phyloP scores from a whole-genome alignment of 2,329 filamentous ascomycete species.

The Penicillium brasilianum region DNA sequence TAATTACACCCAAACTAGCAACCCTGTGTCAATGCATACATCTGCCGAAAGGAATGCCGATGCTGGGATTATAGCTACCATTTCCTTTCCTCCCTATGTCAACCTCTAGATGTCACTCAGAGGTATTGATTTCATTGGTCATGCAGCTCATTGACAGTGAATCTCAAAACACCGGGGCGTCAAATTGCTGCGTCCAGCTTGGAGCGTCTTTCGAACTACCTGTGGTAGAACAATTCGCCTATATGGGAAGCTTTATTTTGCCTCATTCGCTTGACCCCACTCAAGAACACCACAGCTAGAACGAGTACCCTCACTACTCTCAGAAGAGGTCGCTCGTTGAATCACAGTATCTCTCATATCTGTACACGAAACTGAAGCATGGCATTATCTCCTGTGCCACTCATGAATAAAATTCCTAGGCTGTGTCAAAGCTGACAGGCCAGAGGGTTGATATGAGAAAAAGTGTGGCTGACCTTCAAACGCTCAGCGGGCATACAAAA shows the following conservation, averaged over 20 bases:
- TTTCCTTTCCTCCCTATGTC: too few relatives aligned
- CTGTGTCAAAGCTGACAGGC: neutral
- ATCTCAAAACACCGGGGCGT: neutral
- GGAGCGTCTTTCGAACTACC: neutral
- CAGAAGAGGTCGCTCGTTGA: neutral
- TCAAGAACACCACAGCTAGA: neutral
- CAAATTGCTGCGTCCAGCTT: neutral
- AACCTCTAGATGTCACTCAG: too few relatives aligned
- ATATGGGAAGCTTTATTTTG: neutral
- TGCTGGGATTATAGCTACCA: too few relatives aligned
- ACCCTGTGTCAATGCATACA: neutral
- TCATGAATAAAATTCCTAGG: neutral
- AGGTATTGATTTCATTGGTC: neutral
- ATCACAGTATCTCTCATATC: neutral
- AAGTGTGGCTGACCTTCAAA: neutral
- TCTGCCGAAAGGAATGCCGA: too few relatives aligned
- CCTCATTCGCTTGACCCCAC: neutral
- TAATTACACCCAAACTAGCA: neutral
- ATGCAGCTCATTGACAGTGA: neutral
- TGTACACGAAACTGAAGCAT: neutral
- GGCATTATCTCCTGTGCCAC: neutral
- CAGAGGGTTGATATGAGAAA: neutral
- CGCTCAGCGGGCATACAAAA: neutral
- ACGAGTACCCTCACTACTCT: neutral
- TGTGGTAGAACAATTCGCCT: neutral